These are phyloP conservation scores for Babesia ovis DNA, from an alignment of 169 alveolate genomes.

Conservation along the genomic window DNA sequence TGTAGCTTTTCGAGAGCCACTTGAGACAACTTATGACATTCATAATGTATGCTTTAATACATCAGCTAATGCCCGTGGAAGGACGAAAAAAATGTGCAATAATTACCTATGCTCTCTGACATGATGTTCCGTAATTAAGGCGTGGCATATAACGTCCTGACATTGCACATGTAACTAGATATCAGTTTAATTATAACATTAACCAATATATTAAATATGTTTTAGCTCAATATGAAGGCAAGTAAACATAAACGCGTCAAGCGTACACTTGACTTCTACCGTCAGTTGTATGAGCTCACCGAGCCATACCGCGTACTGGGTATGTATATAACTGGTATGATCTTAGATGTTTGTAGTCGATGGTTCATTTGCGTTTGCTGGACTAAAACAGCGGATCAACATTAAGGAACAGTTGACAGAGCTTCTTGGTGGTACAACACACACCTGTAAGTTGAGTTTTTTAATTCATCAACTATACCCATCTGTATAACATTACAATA, in stretches of 20 bases:
- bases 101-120: not conserved
- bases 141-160: too few relatives aligned
- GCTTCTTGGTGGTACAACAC: conserved; percentile 39
- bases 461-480: too few relatives aligned
- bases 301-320: conserved; percentile 67
- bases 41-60: conserved; percentile 5
- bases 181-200: too few relatives aligned
- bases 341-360: conserved; percentile 25
- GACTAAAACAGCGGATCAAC: conserved; percentile 47
- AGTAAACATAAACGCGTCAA: conserved; percentile 42
- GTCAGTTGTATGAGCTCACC: conserved; percentile 47
- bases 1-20: conserved; percentile 61
- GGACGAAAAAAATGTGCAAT: conserved; percentile 1
- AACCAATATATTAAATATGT: too few relatives aligned
- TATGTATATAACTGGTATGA: conserved; percentile 4
- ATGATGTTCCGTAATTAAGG: not conserved
- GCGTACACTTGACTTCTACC: conserved; percentile 48
- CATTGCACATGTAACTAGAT: too few relatives aligned
- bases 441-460: conserved; percentile 56
- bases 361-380: conserved; percentile 64
- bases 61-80: not conserved
- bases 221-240: conserved; percentile 39
- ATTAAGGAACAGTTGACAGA: conserved; percentile 49
- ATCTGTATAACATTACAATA: too few relatives aligned
- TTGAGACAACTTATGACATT: conserved; percentile 42